Evolutionary conservation across 176 grass and related monocot genomes (phyloP), one percentile per base, ranked within the genome.

Genomic region (Juncus effusus): DNA sequence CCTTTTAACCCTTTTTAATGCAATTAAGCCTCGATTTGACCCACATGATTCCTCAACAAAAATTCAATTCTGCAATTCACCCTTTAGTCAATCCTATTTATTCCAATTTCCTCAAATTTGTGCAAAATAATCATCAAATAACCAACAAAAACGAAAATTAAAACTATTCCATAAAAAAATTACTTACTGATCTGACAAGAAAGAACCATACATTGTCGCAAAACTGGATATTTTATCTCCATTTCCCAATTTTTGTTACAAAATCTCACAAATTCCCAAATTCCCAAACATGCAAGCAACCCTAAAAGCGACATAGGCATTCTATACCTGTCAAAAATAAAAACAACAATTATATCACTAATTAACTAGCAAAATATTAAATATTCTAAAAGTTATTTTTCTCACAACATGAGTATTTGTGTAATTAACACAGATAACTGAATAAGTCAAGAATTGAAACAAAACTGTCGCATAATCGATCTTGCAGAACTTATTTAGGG

Each of bases 221-320:
- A 11, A 40, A 72, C 36, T 0, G 92, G 87, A 16, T 56, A 42
- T 13, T 69, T 80, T 41, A 74, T 36, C 60, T 79, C 67, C 39
- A 89, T 74, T 16, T 55, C 53, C 87, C 87, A 88, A 5, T 55
- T 77, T 47, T 84, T 72, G 54, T 70, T 67, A 71, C 61, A 91
- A 70, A 91, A 84, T 38, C 85, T 82, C 42, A 84, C 79, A 7
- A 61, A 42, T 67, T 96, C 92, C 92, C 92, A 96, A 54, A 91
- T 61, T 0, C 69, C 71, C 3, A 96, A 63, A 67, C 85, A 88
- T 12, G 59, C 70, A 41, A 91, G 5, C 87, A 91, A 63, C 28
- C 92, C 92, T 14, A 91, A 44, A 16, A 91, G 72, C 7, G 92
- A 80, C 65, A 84, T 76, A 4, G 92, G 92, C 85, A 91, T 91